Percentiles rank a stretch among this genome's conserved stretches.
These are phyloP conservation scores for Pichia inconspicua DNA, from an alignment of 1,139 yeast species.

Conservation along the genomic window DNA sequence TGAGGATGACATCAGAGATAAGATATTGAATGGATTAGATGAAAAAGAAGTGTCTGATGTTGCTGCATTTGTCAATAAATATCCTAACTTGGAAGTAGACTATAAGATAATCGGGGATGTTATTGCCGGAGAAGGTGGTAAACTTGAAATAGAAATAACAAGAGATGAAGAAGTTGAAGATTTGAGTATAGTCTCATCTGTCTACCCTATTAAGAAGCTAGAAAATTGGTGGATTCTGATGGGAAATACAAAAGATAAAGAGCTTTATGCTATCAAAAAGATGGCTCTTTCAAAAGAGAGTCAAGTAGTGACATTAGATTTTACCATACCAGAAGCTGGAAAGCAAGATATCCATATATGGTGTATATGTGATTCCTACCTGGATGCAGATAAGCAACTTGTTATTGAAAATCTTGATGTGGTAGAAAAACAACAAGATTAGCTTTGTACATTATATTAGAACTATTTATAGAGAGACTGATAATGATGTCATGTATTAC, in stretches of 20 bases:
- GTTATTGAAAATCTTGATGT: conserved; percentile 24
- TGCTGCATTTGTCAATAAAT: conserved; percentile 82
- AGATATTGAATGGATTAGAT: conserved; percentile 44
- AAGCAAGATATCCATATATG: conserved; percentile 57
- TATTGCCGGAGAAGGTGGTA: conserved; percentile 39
- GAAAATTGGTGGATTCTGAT: conserved; percentile 88
- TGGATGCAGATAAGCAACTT: conserved; percentile 86
- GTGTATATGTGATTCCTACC: conserved; percentile 86
- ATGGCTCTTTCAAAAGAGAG: conserved; percentile 46
- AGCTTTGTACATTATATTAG: not conserved
- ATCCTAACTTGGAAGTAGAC: conserved; percentile 75
- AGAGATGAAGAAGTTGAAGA: conserved; percentile 67
- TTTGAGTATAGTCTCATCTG: conserved; percentile 47
- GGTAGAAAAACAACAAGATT: not conserved
- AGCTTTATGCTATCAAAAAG: conserved; percentile 69
- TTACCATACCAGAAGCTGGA: conserved; percentile 57
- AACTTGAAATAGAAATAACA: conserved; percentile 46
- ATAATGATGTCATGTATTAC: too few species aligned
- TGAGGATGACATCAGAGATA: conserved; percentile 71
- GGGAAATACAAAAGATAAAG: conserved; percentile 56
- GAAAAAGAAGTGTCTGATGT: conserved; percentile 49
- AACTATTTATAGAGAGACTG: not conserved
- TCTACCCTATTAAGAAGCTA: conserved; percentile 49
- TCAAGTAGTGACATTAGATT: conserved; percentile 47
- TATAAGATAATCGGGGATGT: conserved; percentile 41